phyloP scores from a whole-genome alignment of 768 basidiomycete genomes.

The Mycena vitilis region DNA sequence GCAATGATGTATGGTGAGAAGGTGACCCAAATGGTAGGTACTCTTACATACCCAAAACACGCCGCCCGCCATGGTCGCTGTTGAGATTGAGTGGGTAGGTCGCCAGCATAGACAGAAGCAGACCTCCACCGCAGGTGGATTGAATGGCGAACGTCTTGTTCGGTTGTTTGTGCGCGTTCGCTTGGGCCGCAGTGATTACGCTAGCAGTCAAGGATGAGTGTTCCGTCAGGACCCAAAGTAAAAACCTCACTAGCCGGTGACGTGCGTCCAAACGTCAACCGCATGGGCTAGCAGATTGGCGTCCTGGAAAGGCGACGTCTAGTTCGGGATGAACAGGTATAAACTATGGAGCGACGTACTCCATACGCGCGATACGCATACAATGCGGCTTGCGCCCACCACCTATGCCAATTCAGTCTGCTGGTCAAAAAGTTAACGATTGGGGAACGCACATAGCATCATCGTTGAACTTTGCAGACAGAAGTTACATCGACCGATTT shows the following conservation, averaged over 20 bases:
- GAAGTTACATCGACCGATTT: slow-evolving; percentile 1
- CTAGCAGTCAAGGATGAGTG: slow-evolving; percentile 42
- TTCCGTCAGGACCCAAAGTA: not conserved
- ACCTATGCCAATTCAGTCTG: slow-evolving; percentile 43
- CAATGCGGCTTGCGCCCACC: slow-evolving; percentile 66
- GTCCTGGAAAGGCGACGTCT: slow-evolving; percentile 41
- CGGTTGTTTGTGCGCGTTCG: slow-evolving; percentile 49
- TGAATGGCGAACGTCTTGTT: slow-evolving; percentile 55
- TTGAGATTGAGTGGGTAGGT: slow-evolving; percentile 1
- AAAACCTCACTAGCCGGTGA: slow-evolving; percentile 56
- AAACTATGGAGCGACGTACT: slow-evolving; percentile 19
- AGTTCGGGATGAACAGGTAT: not conserved
- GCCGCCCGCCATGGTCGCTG: slow-evolving; percentile 63
- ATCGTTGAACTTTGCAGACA: slow-evolving; percentile 53
- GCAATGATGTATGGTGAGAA: not conserved
- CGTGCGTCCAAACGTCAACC: slow-evolving; percentile 60
- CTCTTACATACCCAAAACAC: slow-evolving; percentile 60
- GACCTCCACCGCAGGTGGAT: slow-evolving; percentile 58
- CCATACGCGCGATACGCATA: slow-evolving; percentile 62
- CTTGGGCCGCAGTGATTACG: slow-evolving; percentile 56
- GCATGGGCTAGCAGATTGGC: slow-evolving; percentile 55
- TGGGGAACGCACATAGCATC: slow-evolving; percentile 54
- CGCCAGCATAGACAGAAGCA: slow-evolving; percentile 31
- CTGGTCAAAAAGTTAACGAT: not conserved
- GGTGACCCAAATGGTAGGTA: not conserved